These are phyloP conservation scores for Ambrosiella cleistominuta DNA, from an alignment of 2,329 filamentous ascomycete species.

Conservation along the genomic window DNA sequence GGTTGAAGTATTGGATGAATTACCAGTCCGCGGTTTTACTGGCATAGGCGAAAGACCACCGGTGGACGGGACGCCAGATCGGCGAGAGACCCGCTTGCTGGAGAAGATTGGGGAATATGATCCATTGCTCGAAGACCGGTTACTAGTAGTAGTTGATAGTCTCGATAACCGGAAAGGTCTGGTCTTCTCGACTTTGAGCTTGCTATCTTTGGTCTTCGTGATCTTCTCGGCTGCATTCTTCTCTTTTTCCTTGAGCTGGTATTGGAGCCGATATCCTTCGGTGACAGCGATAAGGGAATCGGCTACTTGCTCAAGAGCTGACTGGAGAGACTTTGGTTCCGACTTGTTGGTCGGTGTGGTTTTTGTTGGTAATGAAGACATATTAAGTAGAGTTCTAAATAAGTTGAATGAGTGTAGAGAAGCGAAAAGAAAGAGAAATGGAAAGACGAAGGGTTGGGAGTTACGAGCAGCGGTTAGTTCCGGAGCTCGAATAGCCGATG, in stretches of 20 bases:
- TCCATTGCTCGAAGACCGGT: background rate
- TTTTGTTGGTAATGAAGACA: background rate
- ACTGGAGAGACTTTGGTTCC: constrained; percentile 9
- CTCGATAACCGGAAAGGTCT: background rate
- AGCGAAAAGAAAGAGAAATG: background rate
- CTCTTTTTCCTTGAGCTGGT: constrained; percentile 8
- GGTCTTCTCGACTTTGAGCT: constrained; percentile 1
- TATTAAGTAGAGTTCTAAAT: background rate
- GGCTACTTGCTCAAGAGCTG: constrained; percentile 13
- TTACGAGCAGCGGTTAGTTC: constrained; percentile 5
- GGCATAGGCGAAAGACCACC: constrained; percentile 1
- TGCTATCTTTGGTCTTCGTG: background rate
- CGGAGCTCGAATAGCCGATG: constrained; percentile 1
- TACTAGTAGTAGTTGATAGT: constrained; percentile 1
- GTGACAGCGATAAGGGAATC: constrained; percentile 13
- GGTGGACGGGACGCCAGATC: background rate
- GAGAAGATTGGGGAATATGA: background rate
- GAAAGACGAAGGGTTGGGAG: background rate
- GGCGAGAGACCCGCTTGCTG: background rate
- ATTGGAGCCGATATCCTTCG: constrained; percentile 12
- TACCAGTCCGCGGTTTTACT: background rate
- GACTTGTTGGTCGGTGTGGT: background rate
- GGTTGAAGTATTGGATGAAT: background rate
- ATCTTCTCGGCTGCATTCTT: background rate
- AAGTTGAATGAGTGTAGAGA: background rate